Base-by-base conservation (phyloP, 106 monocot genomes). In the Acorus gramineus region DNA sequence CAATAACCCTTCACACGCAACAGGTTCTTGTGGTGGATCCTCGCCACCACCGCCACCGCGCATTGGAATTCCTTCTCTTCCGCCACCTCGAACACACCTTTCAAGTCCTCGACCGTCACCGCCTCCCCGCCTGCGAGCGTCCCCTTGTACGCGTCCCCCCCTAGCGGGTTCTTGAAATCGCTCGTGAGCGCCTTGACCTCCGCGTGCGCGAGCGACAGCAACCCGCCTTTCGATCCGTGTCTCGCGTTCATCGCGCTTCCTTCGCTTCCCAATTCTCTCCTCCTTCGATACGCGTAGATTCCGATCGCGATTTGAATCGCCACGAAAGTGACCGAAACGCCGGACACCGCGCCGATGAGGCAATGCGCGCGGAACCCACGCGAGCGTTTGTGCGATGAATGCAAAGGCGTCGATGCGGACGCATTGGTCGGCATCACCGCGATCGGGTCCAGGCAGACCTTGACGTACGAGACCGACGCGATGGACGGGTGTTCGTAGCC, bases 21-120 rank as follows among this genome's bases (percentile, higher is more conserved):
- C 4, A 74, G 60, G 28, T 74, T 74, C 55, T 55, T 67, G 48
- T 74, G 74, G 67, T 67, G 62, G 4, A 68, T 55, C 42, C 53
- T 42, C 4, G 55, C 61, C 28, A 74, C 44, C 51, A 68, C 42
- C 3, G 61, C 45, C 42, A 68, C 46, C 74, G 61, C 60, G 49
- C 67, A 53, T 67, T 60, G 60, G 52, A 74, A 74, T 9, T 68
- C 67, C 61, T 67, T 60, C n/a, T 58, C 65, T 3, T 53, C 14
- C 46, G 11, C 53, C 14, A 42, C 8, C 28, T 58, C 57, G 48
- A 10, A 11, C 3, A 8, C 14, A n/a, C 42, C 51, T 10, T 65
- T 66, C 59, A 74, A 10, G 6, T 67, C 74, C 49, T 55, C 55
- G 42, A 74, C 48, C 44, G 55, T 61, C 14, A 74, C 62, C 4